phyloP scores from a whole-genome alignment of 768 basidiomycete genomes.

The Termitomyces sp. region DNA sequence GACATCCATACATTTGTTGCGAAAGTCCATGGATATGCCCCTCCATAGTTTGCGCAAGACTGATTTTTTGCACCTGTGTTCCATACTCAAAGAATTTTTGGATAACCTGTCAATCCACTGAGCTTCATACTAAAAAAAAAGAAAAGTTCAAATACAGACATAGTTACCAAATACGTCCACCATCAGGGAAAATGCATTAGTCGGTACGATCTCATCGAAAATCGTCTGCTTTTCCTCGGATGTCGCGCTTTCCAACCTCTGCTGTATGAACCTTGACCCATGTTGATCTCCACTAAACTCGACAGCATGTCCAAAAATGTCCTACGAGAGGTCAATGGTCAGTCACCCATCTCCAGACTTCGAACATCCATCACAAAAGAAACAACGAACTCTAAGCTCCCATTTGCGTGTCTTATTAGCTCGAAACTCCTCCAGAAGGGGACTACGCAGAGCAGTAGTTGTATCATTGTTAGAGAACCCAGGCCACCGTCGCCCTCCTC shows the following conservation, averaged over 20 bases:
- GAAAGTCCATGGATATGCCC: slow-evolving; percentile 72
- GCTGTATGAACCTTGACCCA: slow-evolving; percentile 97
- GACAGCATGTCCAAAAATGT: slow-evolving; percentile 77
- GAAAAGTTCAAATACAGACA: slow-evolving; percentile 35
- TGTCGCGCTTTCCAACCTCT: slow-evolving; percentile 72
- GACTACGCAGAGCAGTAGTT: slow-evolving; percentile 48
- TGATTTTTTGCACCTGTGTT: slow-evolving; percentile 63
- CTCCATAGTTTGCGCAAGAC: slow-evolving; percentile 69
- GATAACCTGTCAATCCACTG: slow-evolving; percentile 55
- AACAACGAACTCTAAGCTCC: slow-evolving; percentile 63
- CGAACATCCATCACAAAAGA: not conserved
- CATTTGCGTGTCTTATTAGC: slow-evolving; percentile 73
- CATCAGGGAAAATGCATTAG: slow-evolving; percentile 68
- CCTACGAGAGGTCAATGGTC: slow-evolving; percentile 40
- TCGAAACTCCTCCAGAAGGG: slow-evolving; percentile 81
- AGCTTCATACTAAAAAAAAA: not conserved
- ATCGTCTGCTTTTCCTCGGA: slow-evolving; percentile 73
- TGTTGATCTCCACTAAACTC: slow-evolving; percentile 95
- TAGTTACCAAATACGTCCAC: slow-evolving; percentile 97
- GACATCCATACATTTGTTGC: slow-evolving; percentile 92
- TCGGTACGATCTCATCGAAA: slow-evolving; percentile 84
- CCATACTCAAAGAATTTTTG: slow-evolving; percentile 93
- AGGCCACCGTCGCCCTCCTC: slow-evolving; percentile 33
- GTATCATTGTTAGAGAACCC: slow-evolving; percentile 28
- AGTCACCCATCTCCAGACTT: slow-evolving; percentile 4